These are phyloP conservation scores for Leccinum glutinopallens DNA, from an alignment of 1,284 basidiomycete genomes.

Conservation along the genomic window DNA sequence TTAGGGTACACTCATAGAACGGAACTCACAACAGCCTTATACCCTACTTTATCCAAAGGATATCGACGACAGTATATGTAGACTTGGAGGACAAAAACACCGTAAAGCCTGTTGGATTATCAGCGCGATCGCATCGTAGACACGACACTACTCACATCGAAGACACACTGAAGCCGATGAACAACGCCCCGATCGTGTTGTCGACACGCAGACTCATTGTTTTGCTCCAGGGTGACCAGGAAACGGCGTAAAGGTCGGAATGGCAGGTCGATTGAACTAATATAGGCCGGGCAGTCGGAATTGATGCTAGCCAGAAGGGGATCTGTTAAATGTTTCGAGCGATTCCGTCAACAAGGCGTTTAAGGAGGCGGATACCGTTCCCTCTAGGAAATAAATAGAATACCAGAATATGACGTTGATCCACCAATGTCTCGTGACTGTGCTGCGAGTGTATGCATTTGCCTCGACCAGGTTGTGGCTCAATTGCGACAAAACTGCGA, in stretches of 20 bases:
- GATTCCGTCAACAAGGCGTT: constrained; percentile 2
- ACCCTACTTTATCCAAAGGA: constrained; percentile 51
- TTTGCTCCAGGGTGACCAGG: constrained; percentile 6
- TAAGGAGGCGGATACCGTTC: neutral
- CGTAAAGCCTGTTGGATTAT: constrained; percentile 41
- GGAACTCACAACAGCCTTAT: constrained; percentile 56
- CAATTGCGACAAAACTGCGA: neutral
- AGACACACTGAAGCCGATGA: constrained; percentile 59
- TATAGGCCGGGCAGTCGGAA: constrained; percentile 19
- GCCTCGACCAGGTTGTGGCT: neutral
- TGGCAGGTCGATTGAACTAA: constrained; percentile 6
- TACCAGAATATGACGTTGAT: neutral
- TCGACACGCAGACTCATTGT: constrained; percentile 37
- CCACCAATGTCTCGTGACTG: neutral
- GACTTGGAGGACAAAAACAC: constrained; percentile 54
- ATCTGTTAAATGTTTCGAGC: constrained; percentile 2
- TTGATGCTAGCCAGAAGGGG: constrained; percentile 13
- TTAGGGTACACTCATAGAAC: constrained; percentile 3
- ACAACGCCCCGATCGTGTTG: constrained; percentile 60
- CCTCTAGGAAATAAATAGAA: neutral
- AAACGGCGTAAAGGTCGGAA: neutral
- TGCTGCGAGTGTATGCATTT: neutral
- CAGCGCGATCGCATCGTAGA: neutral
- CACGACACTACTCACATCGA: constrained; percentile 38
- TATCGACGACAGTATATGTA: constrained; percentile 58